Base-by-base conservation (phyloP, 1,284 basidiomycete species). In the Ceratobasidium sp. region DNA sequence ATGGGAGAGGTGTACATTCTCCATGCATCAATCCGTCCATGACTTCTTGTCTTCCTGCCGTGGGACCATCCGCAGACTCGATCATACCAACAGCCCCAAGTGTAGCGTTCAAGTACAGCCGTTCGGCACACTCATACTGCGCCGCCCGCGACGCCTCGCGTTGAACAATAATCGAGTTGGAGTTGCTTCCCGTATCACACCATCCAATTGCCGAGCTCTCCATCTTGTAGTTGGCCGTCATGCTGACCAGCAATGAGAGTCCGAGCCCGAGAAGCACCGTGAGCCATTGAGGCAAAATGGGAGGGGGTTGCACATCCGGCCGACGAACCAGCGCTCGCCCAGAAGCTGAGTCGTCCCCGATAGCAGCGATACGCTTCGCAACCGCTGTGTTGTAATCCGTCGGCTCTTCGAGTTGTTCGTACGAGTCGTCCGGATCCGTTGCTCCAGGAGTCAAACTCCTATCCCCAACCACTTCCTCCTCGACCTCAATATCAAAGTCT, bases 1-100 rank as follows among this genome's bases (percentile, higher is more conserved):
- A 76, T 7, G 87, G 83, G 32, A 85, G 82, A 59, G 85, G 80
- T 55, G 90, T 85, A 79, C 88, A 89, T 14, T 83, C 79, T 73
- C 80, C 82, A 70, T 82, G 81, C 30, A 70, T n/a, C 11, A 70
- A 26, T 6, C 54, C 67, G 26, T 59, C 67, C 6, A 70, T 30
- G 18, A 70, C 38, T 18, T 70, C 67, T 44, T 70, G 55, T 18
- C 30, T 47, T 21, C 30, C 46, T 9, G 54, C 55, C 11, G 58
- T 38, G 21, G 18, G 8, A 18, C 28, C 67, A n/a, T 55, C n/a
- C 18, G 28, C 46, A 23, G 67, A 23, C 16, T 59, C 55, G 26
- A 70, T 55, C 32, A 70, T 23, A 1, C 67, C 67, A 49, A 70
- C 41, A 4, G 43, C 41, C 16, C 55, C 54, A 7, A 70, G 30